Percentiles rank a stretch among this genome's conserved stretches.
These are phyloP conservation scores for Coemansia sp. DNA, from an alignment of 192 early-diverging fungal species.

Conservation along the genomic window DNA sequence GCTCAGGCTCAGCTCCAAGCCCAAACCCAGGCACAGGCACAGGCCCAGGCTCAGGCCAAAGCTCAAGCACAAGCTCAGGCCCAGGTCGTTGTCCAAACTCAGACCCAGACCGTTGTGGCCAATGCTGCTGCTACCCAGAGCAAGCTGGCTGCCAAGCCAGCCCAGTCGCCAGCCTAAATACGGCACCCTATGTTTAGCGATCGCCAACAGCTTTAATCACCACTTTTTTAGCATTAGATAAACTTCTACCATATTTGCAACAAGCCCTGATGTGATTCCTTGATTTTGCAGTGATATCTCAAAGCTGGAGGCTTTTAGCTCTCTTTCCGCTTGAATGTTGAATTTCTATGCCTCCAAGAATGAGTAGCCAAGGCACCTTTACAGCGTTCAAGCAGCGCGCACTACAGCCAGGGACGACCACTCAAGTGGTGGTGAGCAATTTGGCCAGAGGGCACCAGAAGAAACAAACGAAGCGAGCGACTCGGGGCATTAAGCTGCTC, in stretches of 20 bases:
- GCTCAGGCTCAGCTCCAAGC: slow-evolving; percentile 32
- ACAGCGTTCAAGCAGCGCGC: slow-evolving; percentile 1
- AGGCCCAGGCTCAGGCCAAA: slow-evolving; percentile 40
- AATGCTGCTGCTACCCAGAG: neutral
- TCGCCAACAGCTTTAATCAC: no score
- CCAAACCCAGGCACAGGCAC: slow-evolving; percentile 27
- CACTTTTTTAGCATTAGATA: no score
- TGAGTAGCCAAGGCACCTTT: neutral
- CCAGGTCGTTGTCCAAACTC: neutral
- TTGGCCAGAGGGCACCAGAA: neutral
- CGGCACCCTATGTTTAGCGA: no score
- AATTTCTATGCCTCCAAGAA: neutral
- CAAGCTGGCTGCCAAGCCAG: neutral
- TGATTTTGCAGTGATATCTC: neutral
- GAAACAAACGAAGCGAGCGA: neutral
- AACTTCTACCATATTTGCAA: no score
- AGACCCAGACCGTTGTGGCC: neutral
- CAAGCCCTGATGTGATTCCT: no score
- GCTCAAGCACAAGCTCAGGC: slow-evolving; percentile 29
- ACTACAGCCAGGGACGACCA: neutral
- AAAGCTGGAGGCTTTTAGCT: neutral
- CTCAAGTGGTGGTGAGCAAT: no score
- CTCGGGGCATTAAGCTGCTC: neutral
- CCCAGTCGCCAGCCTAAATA: neutral
- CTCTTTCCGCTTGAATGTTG: neutral